Evolutionary conservation across 768 basidiomycete genomes (phyloP), one percentile per base, ranked within the genome.

Genomic region (Fomitopsis serialis): DNA sequence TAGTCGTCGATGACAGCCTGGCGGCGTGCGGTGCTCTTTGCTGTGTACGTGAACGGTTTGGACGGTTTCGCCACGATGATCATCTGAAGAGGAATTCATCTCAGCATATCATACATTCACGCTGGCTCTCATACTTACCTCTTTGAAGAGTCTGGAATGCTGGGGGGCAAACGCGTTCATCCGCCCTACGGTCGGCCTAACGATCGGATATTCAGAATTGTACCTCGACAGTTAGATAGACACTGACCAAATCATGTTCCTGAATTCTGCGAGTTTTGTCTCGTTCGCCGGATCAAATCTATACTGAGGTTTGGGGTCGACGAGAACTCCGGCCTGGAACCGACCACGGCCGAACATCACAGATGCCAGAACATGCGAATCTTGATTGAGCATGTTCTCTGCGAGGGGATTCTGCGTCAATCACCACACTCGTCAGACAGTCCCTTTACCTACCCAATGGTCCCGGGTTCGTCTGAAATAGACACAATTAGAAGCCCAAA

Each of bases 91-190:
- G 11, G 6, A 11, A 32, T n/a, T n/a, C 29, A 32, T 32, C 29
- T 32, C n/a, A n/a, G 29, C 29, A 32, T 32, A 32, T 6, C 29
- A 32, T 22, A 37, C 8, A 34, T n/a, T 42, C 21, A 15, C 15
- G 45, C n/a, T n/a, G n/a, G n/a, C n/a, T n/a, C n/a, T n/a, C 25
- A 10, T 40, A 8, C 13, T 15, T 27, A 74, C 75, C 71, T 78
- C 75, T 57, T 77, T 77, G 64, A 77, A 77, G 11, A 79, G 58
- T 24, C 74, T 59, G 7, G 75, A 76, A 57, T 78, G 76, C 22
- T 67, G 61, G 7, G 78, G 77, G 0, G 76, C 75, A 40, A 62
- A 69, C 15, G 58, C 60, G 53, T 78, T 79, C 54, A 71, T 64
- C 45, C 66, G 54, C 57, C 75, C 69, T 3, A 78, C 63, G 12